These are phyloP conservation scores for Sonneratia caseolaris DNA, from an alignment of 345 rosid genomes.

Conservation along the genomic window DNA sequence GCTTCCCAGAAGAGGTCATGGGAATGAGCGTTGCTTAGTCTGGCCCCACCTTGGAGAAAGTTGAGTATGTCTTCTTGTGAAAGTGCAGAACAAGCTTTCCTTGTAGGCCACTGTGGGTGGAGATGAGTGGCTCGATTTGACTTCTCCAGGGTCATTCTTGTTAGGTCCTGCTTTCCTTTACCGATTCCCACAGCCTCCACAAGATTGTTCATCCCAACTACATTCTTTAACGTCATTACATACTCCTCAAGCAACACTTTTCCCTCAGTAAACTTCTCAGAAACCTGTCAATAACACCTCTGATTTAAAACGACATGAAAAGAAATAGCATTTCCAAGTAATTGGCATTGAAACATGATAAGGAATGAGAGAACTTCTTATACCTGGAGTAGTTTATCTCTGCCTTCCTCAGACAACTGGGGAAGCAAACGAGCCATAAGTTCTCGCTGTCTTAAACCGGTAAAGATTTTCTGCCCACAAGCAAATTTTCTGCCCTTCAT, in stretches of 20 bases:
- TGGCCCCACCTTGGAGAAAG: conserved; percentile 44
- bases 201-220: conserved; percentile 29
- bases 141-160: conserved; percentile 40
- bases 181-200: conserved; percentile 46
- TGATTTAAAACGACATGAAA: not conserved
- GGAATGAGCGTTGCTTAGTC: conserved; percentile 70
- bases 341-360: too few relatives aligned
- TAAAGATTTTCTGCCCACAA: too few relatives aligned
- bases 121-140: conserved; percentile 4
- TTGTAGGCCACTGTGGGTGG: conserved; percentile 33
- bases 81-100: conserved; percentile 41
- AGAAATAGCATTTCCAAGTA: not conserved
- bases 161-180: conserved; percentile 48
- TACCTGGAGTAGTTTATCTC: too few relatives aligned
- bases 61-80: conserved; percentile 44
- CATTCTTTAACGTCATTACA: conserved; percentile 44
- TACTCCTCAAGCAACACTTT: conserved; percentile 41
- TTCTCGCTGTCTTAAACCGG: too few relatives aligned
- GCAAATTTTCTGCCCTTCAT: conserved; percentile 5
- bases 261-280: conserved; percentile 33
- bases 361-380: too few relatives aligned
- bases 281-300: conserved; percentile 19
- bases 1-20: conserved; percentile 89
- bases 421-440: too few relatives aligned
- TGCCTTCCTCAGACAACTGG: too few relatives aligned